Percentiles rank a stretch among this genome's conserved stretches.
Conservation (phyloP, 306 rosid genomes). For the Casuarina cunninghamiana region DNA sequence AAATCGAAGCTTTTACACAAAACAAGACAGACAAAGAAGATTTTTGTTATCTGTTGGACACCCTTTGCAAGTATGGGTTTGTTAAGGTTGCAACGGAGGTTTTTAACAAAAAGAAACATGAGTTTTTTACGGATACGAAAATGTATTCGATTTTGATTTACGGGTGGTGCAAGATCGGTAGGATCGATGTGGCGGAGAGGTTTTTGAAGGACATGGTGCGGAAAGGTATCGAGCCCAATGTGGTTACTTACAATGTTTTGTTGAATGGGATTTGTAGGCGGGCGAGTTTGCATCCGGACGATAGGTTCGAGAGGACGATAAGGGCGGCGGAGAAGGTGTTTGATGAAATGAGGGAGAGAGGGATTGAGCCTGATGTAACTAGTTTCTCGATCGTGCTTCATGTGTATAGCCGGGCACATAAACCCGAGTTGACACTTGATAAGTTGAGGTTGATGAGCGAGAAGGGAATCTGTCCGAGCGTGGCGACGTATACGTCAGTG, state of each 20-base stretch:
- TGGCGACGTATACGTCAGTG: constrained; percentile 75
- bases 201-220: constrained; percentile 66
- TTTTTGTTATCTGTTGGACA: constrained; percentile 60
- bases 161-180: constrained; percentile 86
- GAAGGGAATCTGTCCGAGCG: constrained; percentile 67
- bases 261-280: constrained; percentile 84
- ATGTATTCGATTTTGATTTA: constrained; percentile 70
- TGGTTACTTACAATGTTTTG: constrained; percentile 72
- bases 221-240: constrained; percentile 71
- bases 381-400: constrained; percentile 82
- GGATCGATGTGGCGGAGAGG: constrained; percentile 48
- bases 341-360: constrained; percentile 68
- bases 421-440: constrained; percentile 71
- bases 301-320: constrained; percentile 74
- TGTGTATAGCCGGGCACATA: constrained; percentile 89
- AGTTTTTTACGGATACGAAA: constrained; percentile 46
- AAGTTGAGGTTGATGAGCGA: constrained; percentile 67
- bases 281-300: constrained; percentile 79
- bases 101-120: constrained; percentile 51
- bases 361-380: constrained; percentile 86
- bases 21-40: constrained; percentile 31
- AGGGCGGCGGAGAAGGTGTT: constrained; percentile 70
- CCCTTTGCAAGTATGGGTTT: constrained; percentile 78
- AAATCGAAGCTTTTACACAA: constrained; percentile 47
- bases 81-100: constrained; percentile 62